Percentiles rank a stretch among this genome's conserved stretches.
Evolutionary conservation across 106 monocot species (phyloP).

Genomic region (Phalaenopsis equestris): DNA sequence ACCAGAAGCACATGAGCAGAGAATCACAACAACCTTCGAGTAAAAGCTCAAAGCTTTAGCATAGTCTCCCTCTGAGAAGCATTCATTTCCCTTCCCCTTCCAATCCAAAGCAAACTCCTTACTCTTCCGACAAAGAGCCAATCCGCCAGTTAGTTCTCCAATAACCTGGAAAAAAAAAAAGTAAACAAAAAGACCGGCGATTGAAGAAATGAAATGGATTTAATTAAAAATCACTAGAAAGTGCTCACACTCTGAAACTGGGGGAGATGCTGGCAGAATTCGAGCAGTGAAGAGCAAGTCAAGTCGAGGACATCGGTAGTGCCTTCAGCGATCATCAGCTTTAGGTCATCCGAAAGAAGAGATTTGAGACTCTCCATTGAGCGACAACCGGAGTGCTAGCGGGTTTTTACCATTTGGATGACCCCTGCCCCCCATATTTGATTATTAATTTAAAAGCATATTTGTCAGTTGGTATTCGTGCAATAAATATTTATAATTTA

Average conservation of each 20-base stretch:
- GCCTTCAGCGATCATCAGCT: slow-evolving; percentile 44
- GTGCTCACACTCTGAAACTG: slow-evolving; percentile 54
- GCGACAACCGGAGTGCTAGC: neutral
- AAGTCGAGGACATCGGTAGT: slow-evolving; percentile 32
- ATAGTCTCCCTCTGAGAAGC: slow-evolving; percentile 52
- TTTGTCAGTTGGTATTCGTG: too few species aligned
- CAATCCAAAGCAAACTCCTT: slow-evolving; percentile 37
- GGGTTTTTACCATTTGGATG: too few species aligned
- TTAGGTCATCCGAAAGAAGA: slow-evolving; percentile 47
- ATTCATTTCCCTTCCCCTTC: slow-evolving; percentile 63
- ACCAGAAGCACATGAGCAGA: neutral
- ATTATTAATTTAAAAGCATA: too few species aligned
- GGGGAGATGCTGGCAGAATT: slow-evolving; percentile 31
- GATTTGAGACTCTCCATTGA: slow-evolving; percentile 65
- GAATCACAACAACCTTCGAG: slow-evolving; percentile 11
- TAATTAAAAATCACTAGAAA: neutral
- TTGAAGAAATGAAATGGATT: neutral
- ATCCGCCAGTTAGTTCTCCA: slow-evolving; percentile 49
- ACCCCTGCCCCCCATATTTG: neutral
- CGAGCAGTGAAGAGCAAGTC: slow-evolving; percentile 44
- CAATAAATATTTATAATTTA: too few species aligned
- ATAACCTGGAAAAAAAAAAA: slow-evolving; percentile 34
- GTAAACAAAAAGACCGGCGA: neutral
- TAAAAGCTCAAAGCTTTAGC: slow-evolving; percentile 56
- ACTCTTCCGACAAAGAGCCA: slow-evolving; percentile 70